phyloP scores from a whole-genome alignment of 1,139 yeast species.

The Tardiomyces depauwii region DNA sequence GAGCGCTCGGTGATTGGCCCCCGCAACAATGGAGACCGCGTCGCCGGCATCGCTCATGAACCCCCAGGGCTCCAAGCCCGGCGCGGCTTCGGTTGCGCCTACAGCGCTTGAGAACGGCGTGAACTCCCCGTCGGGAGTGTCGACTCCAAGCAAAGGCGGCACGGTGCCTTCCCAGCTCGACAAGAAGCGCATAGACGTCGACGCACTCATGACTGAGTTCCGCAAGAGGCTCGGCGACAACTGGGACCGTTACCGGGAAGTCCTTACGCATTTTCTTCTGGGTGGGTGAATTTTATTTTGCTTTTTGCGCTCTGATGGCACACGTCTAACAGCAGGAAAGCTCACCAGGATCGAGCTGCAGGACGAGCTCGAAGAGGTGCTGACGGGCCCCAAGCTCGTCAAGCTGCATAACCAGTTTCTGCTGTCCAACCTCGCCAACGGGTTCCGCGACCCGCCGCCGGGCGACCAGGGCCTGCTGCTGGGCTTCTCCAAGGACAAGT shows the following conservation, averaged over 20 bases:
- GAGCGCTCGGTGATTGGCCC: background rate
- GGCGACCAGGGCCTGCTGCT: slow-evolving; percentile 37
- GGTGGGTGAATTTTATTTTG: no score
- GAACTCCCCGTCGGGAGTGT: background rate
- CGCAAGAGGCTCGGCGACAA: slow-evolving; percentile 58
- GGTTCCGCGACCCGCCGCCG: slow-evolving; percentile 59
- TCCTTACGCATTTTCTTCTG: slow-evolving; percentile 61
- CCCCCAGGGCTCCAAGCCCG: background rate
- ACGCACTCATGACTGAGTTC: slow-evolving; percentile 59
- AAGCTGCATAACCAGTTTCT: slow-evolving; percentile 72
- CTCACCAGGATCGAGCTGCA: slow-evolving; percentile 68
- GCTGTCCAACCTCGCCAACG: slow-evolving; percentile 72
- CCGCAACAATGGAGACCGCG: background rate
- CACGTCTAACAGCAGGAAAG: slow-evolving; percentile 22
- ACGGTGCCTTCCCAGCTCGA: slow-evolving; percentile 4
- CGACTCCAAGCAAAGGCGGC: background rate
- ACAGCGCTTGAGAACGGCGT: background rate
- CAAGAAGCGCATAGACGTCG: slow-evolving; percentile 49
- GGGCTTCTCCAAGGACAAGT: slow-evolving; percentile 26
- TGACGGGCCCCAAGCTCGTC: slow-evolving; percentile 37
- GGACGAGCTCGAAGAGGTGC: slow-evolving; percentile 39
- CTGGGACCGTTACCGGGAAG: slow-evolving; percentile 83
- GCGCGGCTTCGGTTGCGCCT: background rate
- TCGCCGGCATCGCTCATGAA: background rate
- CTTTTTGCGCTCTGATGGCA: no score